Conservation (phyloP, 2,329 filamentous ascomycete genomes). For the Aspergillus tamarii region DNA sequence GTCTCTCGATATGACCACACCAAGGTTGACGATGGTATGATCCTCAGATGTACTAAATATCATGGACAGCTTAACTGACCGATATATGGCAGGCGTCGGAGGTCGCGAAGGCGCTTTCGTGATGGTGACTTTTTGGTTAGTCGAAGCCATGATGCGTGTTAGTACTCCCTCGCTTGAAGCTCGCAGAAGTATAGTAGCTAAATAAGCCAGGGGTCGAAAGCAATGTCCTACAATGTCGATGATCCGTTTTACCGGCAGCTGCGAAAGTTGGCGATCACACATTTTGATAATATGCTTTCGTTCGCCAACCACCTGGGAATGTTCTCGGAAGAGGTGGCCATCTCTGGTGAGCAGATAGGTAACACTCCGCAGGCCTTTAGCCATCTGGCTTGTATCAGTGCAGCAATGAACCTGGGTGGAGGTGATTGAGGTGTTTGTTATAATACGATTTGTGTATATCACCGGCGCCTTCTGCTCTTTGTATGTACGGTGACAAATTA, state of each 20-base stretch:
- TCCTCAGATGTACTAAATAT: accelerated
- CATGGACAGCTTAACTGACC: neutral
- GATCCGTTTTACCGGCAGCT: neutral
- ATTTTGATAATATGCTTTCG: slow-evolving; percentile 77
- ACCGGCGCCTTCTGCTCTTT: neutral
- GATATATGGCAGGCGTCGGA: neutral
- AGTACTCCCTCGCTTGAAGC: neutral
- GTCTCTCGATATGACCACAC: neutral
- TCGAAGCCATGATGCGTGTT: neutral
- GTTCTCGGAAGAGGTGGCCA: slow-evolving; percentile 78
- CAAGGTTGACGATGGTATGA: neutral
- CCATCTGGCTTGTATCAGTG: slow-evolving; percentile 74
- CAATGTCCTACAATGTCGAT: neutral
- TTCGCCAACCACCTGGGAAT: slow-evolving; percentile 78
- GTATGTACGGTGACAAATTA: neutral
- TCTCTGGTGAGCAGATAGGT: slow-evolving; percentile 74
- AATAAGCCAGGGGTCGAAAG: neutral
- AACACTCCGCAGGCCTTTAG: slow-evolving; percentile 81
- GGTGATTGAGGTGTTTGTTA: neutral
- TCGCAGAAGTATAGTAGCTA: neutral
- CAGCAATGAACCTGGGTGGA: slow-evolving; percentile 70
- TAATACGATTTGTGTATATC: neutral
- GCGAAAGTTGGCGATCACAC: slow-evolving; percentile 54
- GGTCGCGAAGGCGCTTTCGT: neutral
- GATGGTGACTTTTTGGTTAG: neutral